Evolutionary conservation across 371 early-diverging fungal genomes (phyloP), one percentile per base, ranked within the genome.

Genomic region (Catenaria anguillulae): DNA sequence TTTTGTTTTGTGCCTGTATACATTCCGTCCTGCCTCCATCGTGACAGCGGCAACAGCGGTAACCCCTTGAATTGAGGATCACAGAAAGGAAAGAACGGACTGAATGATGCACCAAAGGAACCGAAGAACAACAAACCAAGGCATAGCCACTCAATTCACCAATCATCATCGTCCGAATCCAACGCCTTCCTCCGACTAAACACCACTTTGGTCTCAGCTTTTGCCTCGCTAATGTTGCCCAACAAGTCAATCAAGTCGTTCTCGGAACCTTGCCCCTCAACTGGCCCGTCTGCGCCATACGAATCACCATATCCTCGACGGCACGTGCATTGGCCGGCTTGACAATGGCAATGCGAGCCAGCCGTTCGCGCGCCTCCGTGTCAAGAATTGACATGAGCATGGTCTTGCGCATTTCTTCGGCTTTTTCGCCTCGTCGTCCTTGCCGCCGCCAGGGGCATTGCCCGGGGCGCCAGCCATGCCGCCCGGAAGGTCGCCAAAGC

Each of bases 321-420:
- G 84, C 84, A 33, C 91, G 81, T 5, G 90, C 93, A 70, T 89
- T 88, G 23, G 88, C 90, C 3, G 84, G 80, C 70, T 92, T 93
- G 17, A 95, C 93, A 68, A 93, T 86, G 26, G 85, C 80, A 63
- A 93, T 93, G 40, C 92, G 82, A 4, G 86, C 84, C 70, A 93
- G 77, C 63, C 96, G 81, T 65, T 91, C 89, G 52, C 92, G 81
- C 34, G 93, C 94, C 40, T 81, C 81, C 65, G 80, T 84, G 55
- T 87, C 86, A 55, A 95, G 78, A 46, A 92, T 84, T 79, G 89
- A 89, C 29, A 75, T 74, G 36, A 93, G 74, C 87, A 88, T 84
- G 24, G 77, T 80, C 54, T 85, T 75, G 29, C 90, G 82, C 82
- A 84, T 83, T 67, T 93, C 91, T 63, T 91, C 89, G 81, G 36